Conservation (phyloP, 371 early-diverging fungal species). For the Enterocytospora artemiae region DNA sequence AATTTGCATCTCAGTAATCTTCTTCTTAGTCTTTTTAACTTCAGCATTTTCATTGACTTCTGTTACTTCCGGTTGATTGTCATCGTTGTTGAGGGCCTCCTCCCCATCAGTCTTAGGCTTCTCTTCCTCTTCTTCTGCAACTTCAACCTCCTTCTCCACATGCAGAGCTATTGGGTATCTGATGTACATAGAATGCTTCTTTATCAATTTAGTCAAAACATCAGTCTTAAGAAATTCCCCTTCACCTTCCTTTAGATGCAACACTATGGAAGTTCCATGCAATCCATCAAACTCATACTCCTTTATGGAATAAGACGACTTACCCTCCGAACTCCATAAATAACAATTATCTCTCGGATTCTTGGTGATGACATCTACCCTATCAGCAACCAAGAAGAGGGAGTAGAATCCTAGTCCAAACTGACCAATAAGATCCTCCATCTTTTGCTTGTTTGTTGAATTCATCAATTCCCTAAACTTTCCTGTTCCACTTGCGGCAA, state of each 20-base stretch:
- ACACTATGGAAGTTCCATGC: constrained; percentile 74
- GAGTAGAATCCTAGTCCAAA: constrained; percentile 97
- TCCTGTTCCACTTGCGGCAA: constrained; percentile 85
- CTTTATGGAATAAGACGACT: constrained; percentile 76
- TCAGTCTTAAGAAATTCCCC: constrained; percentile 74
- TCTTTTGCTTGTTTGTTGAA: constrained; percentile 58
- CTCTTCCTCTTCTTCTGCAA: constrained; percentile 56
- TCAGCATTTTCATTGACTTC: constrained; percentile 58
- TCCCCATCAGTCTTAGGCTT: constrained; percentile 9
- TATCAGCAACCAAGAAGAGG: constrained; percentile 82
- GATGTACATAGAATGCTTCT: constrained; percentile 86
- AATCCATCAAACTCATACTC: constrained; percentile 69
- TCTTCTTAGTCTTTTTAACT: constrained; percentile 61
- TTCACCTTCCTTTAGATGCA: constrained; percentile 79
- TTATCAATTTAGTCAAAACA: constrained; percentile 67
- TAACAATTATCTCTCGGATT: constrained; percentile 80
- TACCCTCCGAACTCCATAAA: constrained; percentile 82
- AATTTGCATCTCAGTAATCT: constrained; percentile 62
- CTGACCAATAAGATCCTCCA: constrained; percentile 73
- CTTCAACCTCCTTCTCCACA: constrained; percentile 70
- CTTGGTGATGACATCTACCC: constrained; percentile 81
- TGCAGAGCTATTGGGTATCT: constrained; percentile 74
- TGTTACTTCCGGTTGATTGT: constrained; percentile 59
- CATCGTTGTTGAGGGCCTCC: constrained; percentile 55
- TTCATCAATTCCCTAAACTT: constrained; percentile 76